A percentile compares a stretch with the other conserved stretches of the same genome.
phyloP scores from a whole-genome alignment of 805 yeast genomes.

The Candida germanica region DNA sequence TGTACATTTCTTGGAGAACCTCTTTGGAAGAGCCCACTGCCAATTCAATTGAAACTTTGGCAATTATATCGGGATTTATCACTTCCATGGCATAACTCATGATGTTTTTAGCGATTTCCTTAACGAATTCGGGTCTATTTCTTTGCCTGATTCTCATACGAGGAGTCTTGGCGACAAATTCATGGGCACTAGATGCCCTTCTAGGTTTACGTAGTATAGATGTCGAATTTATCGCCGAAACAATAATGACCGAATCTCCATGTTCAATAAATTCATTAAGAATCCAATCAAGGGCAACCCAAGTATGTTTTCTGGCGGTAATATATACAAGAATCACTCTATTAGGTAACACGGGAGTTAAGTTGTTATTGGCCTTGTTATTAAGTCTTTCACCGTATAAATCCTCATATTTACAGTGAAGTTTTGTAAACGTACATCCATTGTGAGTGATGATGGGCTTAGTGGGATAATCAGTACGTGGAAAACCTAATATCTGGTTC shows the following conservation, averaged over 20 bases:
- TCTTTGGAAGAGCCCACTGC: constrained; percentile 56
- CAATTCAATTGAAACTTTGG: constrained; percentile 57
- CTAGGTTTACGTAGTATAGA: constrained; percentile 9
- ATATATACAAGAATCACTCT: constrained; percentile 62
- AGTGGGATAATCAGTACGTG: constrained; percentile 35
- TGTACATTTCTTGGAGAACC: constrained; percentile 56
- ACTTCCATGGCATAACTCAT: constrained; percentile 52
- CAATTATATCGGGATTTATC: constrained; percentile 42
- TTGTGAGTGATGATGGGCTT: constrained; percentile 38
- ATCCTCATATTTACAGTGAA: constrained; percentile 46
- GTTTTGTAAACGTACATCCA: constrained; percentile 44
- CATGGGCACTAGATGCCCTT: constrained; percentile 11
- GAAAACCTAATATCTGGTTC: too few relatives aligned
- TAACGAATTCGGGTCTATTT: constrained; percentile 46
- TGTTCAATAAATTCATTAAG: constrained; percentile 51
- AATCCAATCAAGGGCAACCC: constrained; percentile 80
- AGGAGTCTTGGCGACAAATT: constrained; percentile 21
- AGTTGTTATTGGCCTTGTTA: constrained; percentile 12
- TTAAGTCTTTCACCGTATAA: constrained; percentile 39
- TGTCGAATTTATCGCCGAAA: constrained; percentile 45
- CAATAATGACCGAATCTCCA: constrained; percentile 66
- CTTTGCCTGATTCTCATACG: constrained; percentile 34
- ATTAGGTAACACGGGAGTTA: constrained; percentile 43
- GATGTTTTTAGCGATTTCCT: constrained; percentile 44
- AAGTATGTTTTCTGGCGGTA: constrained; percentile 70